phyloP scores from a whole-genome alignment of 1,284 basidiomycete genomes.

The Inonotus obliquus region DNA sequence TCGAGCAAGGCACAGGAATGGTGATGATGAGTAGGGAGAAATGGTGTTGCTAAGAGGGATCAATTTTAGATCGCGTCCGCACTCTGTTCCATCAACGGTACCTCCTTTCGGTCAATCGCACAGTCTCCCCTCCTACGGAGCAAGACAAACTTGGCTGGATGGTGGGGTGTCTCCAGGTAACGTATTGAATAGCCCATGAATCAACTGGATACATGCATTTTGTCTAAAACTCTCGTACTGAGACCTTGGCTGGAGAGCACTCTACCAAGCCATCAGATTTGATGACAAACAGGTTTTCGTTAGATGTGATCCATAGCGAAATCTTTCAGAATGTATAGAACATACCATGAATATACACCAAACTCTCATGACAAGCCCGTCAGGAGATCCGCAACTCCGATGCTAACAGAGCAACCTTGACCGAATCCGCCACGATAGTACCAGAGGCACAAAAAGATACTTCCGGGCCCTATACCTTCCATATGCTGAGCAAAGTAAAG shows the following conservation, averaged over 20 bases:
- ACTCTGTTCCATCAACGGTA: not conserved
- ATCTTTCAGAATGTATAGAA: not conserved
- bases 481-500: not conserved
- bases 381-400: too few species aligned
- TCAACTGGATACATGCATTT: not conserved
- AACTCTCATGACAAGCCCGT: not conserved
- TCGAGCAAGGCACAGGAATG: not conserved
- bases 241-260: not conserved
- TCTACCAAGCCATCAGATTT: not conserved
- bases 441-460: too few species aligned
- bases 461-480: too few species aligned
- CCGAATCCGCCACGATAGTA: too few species aligned
- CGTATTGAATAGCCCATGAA: too few species aligned
- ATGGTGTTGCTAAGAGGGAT: not conserved
- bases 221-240: not conserved
- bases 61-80: not conserved
- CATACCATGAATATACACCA: not conserved
- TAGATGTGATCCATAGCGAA: not conserved
- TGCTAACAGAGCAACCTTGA: too few species aligned
- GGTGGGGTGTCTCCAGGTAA: not conserved
- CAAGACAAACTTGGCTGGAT: not conserved
- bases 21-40: not conserved
- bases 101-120: constrained; percentile 2
- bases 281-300: not conserved
- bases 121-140: not conserved